A percentile compares a stretch with the other conserved stretches of the same genome.
These are phyloP conservation scores for Kazachstania martiniae DNA, from an alignment of 805 yeast genomes.

Conservation along the genomic window DNA sequence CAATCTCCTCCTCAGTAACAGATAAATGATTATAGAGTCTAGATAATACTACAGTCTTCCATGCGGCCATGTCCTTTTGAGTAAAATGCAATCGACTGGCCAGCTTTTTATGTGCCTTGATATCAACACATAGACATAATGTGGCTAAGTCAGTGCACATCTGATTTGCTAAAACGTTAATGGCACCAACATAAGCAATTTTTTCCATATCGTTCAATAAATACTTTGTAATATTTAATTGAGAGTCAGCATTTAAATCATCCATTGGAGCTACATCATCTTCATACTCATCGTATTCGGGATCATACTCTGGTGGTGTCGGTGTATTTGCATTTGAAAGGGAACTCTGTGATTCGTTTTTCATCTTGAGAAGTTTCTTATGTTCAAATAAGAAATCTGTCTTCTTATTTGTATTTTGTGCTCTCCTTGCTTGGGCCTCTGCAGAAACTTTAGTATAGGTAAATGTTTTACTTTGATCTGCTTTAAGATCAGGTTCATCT, in stretches of 20 bases:
- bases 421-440: conserved; percentile 74
- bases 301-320: conserved; percentile 21
- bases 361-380: conserved; percentile 22
- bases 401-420: conserved; percentile 40
- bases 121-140: conserved; percentile 40
- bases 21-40: conserved; percentile 73
- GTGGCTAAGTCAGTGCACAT: conserved; percentile 74
- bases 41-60: conserved; percentile 68
- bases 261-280: conserved; percentile 26
- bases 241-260: conserved; percentile 33
- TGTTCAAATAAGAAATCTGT: conserved; percentile 46
- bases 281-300: conserved; percentile 30
- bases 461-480: conserved; percentile 17
- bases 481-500: conserved; percentile 1
- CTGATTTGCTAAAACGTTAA: conserved; percentile 62
- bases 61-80: conserved; percentile 70
- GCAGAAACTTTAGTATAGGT: conserved; percentile 84
- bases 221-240: conserved; percentile 67
- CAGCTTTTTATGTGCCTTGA: conserved; percentile 35
- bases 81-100: conserved; percentile 52
- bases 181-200: conserved; percentile 84
- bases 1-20: conserved; percentile 61
- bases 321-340: conserved; percentile 16
- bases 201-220: conserved; percentile 77
- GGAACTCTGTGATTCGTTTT: conserved; percentile 3